phyloP scores from a whole-genome alignment of 176 grass and related monocot genomes.

The Echinochloa phyllopogon region DNA sequence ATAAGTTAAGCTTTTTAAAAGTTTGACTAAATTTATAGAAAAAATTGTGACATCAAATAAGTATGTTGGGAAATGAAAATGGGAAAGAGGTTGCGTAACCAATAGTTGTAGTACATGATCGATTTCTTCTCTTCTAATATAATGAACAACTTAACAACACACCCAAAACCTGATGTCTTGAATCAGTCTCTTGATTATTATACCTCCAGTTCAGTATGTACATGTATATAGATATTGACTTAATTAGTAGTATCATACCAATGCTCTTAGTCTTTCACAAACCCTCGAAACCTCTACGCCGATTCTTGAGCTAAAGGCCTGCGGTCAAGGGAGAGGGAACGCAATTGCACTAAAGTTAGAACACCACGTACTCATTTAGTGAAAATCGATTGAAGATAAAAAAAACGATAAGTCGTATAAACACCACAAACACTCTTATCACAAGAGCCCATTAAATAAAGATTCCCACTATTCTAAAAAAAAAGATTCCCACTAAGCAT shows the following conservation, averaged over 20 bases:
- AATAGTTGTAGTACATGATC: background rate
- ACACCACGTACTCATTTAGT: too few relatives aligned
- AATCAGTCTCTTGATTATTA: background rate
- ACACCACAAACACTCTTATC: too few relatives aligned
- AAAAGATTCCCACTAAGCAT: too few relatives aligned
- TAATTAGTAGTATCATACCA: conserved; percentile 16
- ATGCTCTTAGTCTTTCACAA: conserved; percentile 51
- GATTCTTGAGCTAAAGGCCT: conserved; percentile 72
- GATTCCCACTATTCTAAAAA: too few relatives aligned
- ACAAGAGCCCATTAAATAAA: too few relatives aligned
- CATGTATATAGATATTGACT: background rate
- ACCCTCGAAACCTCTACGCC: conserved; percentile 60
- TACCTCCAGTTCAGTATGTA: background rate
- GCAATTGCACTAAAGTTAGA: background rate
- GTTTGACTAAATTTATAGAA: too few relatives aligned
- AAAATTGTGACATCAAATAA: too few relatives aligned
- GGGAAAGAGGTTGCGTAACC: too few relatives aligned
- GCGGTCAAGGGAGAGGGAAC: conserved; percentile 5
- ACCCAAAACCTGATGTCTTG: background rate
- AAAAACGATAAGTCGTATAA: too few relatives aligned
- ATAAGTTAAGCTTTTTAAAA: too few relatives aligned
- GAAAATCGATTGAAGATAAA: too few relatives aligned
- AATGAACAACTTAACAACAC: background rate
- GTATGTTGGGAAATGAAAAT: too few relatives aligned
- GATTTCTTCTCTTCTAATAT: background rate